These are phyloP conservation scores for Terfezia boudieri DNA, from an alignment of 495 filamentous ascomycete species.

Conservation along the genomic window DNA sequence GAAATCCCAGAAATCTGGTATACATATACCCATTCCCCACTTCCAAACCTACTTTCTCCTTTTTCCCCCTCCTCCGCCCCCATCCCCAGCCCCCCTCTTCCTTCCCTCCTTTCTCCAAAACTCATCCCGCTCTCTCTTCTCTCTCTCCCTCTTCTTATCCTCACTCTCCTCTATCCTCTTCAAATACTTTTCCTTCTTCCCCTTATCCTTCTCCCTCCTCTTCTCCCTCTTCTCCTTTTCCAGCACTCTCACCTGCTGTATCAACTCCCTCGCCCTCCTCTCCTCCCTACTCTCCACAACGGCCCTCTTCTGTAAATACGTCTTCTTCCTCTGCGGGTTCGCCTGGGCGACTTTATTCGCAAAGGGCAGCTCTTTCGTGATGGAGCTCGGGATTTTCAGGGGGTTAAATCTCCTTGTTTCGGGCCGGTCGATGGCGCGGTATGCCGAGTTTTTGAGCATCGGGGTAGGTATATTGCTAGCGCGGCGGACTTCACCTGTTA, in stretches of 20 bases:
- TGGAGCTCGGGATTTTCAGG: slow-evolving; percentile 60
- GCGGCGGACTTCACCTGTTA: slow-evolving; percentile 80
- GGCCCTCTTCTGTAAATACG: slow-evolving; percentile 84
- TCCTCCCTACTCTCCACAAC: slow-evolving; percentile 63
- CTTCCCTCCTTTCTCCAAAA: slow-evolving; percentile 89
- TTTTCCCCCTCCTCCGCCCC: slow-evolving; percentile 46
- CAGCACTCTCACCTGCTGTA: slow-evolving; percentile 82
- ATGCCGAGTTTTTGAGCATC: slow-evolving; percentile 52
- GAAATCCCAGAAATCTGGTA: no score
- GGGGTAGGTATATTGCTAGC: slow-evolving; percentile 57
- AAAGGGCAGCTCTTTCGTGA: slow-evolving; percentile 73
- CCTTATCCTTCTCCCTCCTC: slow-evolving; percentile 60
- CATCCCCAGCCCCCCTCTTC: slow-evolving; percentile 53
- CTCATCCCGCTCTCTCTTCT: slow-evolving; percentile 78
- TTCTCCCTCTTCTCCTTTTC: slow-evolving; percentile 77
- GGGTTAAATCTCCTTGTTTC: slow-evolving; percentile 74
- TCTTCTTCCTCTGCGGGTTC: slow-evolving; percentile 51
- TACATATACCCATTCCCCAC: no score
- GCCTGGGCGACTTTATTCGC: slow-evolving; percentile 74
- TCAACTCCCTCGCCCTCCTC: slow-evolving; percentile 64
- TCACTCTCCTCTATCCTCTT: slow-evolving; percentile 57
- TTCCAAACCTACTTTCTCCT: slow-evolving; percentile 23
- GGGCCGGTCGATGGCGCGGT: slow-evolving; percentile 33
- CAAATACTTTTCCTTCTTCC: slow-evolving; percentile 50
- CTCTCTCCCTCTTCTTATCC: slow-evolving; percentile 60